Base-by-base conservation (phyloP, 176 grass and related monocot genomes). In the Chrysopogon serrulatus region DNA sequence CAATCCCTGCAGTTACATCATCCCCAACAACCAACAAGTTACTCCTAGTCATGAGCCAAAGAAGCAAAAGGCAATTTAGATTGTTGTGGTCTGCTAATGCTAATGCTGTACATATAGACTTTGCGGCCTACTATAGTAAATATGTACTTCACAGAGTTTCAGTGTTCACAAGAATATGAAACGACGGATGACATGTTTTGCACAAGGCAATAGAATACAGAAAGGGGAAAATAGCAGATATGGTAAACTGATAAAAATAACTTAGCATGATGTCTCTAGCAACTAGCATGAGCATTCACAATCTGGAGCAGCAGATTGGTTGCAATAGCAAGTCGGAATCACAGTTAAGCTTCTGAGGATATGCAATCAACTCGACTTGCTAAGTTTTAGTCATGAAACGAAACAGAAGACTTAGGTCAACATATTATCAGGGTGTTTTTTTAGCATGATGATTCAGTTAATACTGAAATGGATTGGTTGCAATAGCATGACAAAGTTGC, bases 1-100 rank as follows among this genome's bases (percentile, higher is more conserved):
- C 93, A 90, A n/a, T 84, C 69, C 85, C 90, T 92, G 41, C 44
- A 4, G 42, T 6, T 47, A 8, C 64, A 47, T 13, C 68, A 17
- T 72, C 70, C 69, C 47, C 71, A 85, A 73, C 19, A 86, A n/a
- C 3, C 1, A 15, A 64, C 23, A 26, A 31, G 59, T 60, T 79
- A 65, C 51, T n/a, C 40, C 23, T n/a, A 56, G 60, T 47, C 37
- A 28, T 16, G 39, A 79, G 5, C 28, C 37, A 12, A 47, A 56
- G 41, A 21, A 56, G 21, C 7, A 56, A 3, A 56, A 21, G 15
- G 0, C 6, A 39, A 39, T 39, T 39, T 39, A 39, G 5, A 4
- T 39, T 39, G 36, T 39, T 39, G 36, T 39, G 36, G 3, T 6
- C 36, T 39, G 36, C 3, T 4, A 39, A 39, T 39, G 36, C n/a